Conservation (phyloP, 148 eudicot genomes). For the Tetragonia tetragonoides region DNA sequence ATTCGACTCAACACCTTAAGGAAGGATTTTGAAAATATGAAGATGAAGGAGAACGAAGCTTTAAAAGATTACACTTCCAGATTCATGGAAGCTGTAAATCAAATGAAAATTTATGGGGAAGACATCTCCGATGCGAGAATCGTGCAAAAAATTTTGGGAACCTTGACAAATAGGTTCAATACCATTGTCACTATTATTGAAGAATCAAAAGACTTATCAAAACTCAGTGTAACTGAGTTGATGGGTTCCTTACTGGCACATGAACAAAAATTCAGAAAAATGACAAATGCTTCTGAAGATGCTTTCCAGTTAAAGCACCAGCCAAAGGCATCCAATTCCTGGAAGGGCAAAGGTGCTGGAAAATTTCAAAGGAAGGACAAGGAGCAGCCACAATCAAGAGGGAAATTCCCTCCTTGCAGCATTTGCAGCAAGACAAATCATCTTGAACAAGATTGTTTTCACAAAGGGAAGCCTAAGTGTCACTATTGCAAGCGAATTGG, state of each 20-base stretch:
- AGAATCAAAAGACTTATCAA: background rate
- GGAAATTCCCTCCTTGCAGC: background rate
- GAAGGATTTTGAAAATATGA: too few species aligned
- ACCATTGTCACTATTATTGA: slow-evolving; percentile 1
- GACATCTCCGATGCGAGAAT: too few species aligned
- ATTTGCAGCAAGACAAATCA: background rate
- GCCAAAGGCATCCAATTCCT: too few species aligned
- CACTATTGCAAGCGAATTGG: background rate
- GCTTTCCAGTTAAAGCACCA: too few species aligned
- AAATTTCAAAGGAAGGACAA: background rate
- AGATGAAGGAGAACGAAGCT: too few species aligned
- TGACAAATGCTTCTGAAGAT: too few species aligned
- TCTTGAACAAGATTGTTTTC: background rate
- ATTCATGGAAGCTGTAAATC: too few species aligned
- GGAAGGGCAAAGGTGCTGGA: too few species aligned
- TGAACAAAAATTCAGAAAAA: too few species aligned
- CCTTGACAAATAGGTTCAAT: background rate
- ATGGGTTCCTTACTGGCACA: background rate
- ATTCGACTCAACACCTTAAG: background rate
- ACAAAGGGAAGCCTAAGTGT: background rate
- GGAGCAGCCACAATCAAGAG: background rate
- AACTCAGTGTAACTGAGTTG: background rate
- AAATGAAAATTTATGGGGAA: too few species aligned
- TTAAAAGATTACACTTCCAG: too few species aligned
- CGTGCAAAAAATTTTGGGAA: too few species aligned